phyloP scores from a whole-genome alignment of 768 basidiomycete genomes.

The Scleroderma bovista region DNA sequence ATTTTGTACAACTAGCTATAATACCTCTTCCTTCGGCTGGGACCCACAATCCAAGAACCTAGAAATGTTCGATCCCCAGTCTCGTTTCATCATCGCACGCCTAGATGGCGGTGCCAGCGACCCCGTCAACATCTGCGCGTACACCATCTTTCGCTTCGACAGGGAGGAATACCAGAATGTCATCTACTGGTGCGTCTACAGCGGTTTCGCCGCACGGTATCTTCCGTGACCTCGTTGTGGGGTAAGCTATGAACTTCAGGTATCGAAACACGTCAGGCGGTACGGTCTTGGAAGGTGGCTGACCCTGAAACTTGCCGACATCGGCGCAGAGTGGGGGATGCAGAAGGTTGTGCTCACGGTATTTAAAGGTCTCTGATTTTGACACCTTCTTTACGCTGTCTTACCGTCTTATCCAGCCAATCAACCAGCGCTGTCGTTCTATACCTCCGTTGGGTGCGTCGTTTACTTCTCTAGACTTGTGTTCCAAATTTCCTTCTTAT shows the following conservation, averaged over 20 bases:
- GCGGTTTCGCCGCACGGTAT: background rate
- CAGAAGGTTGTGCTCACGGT: conserved; percentile 71
- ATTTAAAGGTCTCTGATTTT: conserved; percentile 51
- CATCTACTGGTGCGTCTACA: conserved; percentile 60
- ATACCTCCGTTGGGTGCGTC: conserved; percentile 48
- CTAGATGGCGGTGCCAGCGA: conserved; percentile 10
- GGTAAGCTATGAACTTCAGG: conserved; percentile 73
- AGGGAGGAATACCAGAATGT: conserved; percentile 53
- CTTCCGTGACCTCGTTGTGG: background rate
- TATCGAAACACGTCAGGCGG: conserved; percentile 38
- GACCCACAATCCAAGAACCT: conserved; percentile 46
- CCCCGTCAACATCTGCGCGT: conserved; percentile 31
- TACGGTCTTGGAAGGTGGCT: conserved; percentile 56
- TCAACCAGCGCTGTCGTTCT: conserved; percentile 42
- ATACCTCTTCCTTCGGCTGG: conserved; percentile 61
- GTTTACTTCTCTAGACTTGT: background rate
- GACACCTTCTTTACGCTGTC: background rate
- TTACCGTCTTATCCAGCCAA: conserved; percentile 38
- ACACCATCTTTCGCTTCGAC: conserved; percentile 70
- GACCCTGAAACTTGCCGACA: conserved; percentile 41
- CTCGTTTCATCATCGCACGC: conserved; percentile 54
- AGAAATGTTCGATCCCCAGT: conserved; percentile 55
- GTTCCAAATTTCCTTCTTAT: background rate
- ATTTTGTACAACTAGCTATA: conserved; percentile 38
- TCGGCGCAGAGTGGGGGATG: conserved; percentile 54